phyloP scores from a whole-genome alignment of 2,329 filamentous ascomycete species.

The Exophiala mesophila region DNA sequence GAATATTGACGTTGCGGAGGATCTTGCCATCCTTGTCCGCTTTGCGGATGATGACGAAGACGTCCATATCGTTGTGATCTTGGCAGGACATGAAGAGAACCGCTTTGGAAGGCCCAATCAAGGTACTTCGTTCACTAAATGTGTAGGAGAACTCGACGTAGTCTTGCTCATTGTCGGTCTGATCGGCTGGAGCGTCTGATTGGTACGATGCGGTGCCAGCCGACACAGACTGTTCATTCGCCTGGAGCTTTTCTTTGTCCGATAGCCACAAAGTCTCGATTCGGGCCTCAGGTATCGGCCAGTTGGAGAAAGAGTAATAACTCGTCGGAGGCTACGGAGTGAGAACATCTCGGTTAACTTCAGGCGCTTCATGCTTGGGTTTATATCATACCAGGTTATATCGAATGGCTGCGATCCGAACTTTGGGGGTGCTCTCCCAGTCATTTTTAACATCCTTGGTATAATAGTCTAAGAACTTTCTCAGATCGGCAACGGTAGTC shows the following conservation, averaged over 20 bases:
- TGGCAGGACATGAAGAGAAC: constrained; percentile 43
- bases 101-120: constrained; percentile 47
- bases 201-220: constrained; percentile 28
- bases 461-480: constrained; percentile 43
- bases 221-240: background rate
- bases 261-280: constrained; percentile 30
- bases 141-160: constrained; percentile 36
- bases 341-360: background rate
- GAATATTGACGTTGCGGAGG: constrained; percentile 42
- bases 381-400: constrained; percentile 29
- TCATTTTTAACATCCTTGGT: constrained; percentile 41
- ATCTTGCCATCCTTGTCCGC: constrained; percentile 39
- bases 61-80: constrained; percentile 40
- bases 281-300: constrained; percentile 13
- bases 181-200: constrained; percentile 26
- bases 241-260: constrained; percentile 7
- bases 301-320: constrained; percentile 28
- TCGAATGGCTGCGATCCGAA: constrained; percentile 23
- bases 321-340: background rate
- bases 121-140: constrained; percentile 32
- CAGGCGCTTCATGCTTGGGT: background rate
- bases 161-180: constrained; percentile 14
- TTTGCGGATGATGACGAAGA: constrained; percentile 44
- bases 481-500: constrained; percentile 35
- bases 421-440: constrained; percentile 44